phyloP scores from a whole-genome alignment of 2,329 filamentous ascomycete species.

The Cladosporium colombiae region DNA sequence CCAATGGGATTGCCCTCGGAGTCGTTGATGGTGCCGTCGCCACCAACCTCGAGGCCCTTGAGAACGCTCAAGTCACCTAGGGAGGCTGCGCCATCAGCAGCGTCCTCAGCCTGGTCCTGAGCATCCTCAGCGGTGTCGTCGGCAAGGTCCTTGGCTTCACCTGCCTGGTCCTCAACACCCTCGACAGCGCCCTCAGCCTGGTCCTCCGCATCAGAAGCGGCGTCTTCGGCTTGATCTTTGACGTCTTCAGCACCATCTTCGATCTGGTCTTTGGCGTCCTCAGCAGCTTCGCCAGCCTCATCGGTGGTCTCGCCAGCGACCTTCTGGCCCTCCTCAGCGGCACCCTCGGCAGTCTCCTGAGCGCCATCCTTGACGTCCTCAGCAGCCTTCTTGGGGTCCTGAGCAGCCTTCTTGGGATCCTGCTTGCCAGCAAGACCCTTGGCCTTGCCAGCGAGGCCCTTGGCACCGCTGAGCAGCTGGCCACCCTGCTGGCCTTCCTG shows the following conservation, averaged over 20 bases:
- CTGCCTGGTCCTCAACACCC: slow-evolving; percentile 37
- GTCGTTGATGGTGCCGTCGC: slow-evolving; percentile 57
- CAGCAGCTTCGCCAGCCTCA: slow-evolving; percentile 34
- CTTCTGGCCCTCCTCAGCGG: slow-evolving; percentile 35
- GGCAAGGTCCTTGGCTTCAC: slow-evolving; percentile 30
- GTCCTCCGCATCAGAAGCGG: slow-evolving; percentile 30
- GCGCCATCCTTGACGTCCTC: slow-evolving; percentile 38
- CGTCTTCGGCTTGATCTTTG: slow-evolving; percentile 27
- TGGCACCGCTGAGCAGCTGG: slow-evolving; percentile 46
- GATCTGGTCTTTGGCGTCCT: slow-evolving; percentile 31
- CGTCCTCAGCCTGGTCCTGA: slow-evolving; percentile 19
- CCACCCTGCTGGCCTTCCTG: slow-evolving; percentile 34
- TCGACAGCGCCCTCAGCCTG: slow-evolving; percentile 30
- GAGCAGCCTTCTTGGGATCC: slow-evolving; percentile 39
- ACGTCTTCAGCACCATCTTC: slow-evolving; percentile 32
- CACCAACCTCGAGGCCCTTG: slow-evolving; percentile 54
- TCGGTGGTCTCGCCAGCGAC: slow-evolving; percentile 38
- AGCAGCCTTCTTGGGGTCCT: slow-evolving; percentile 36
- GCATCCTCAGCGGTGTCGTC: slow-evolving; percentile 28
- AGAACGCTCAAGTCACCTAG: slow-evolving; percentile 46
- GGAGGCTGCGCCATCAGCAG: slow-evolving; percentile 42
- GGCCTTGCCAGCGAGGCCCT: slow-evolving; percentile 50
- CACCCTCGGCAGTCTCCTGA: slow-evolving; percentile 35
- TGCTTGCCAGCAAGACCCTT: slow-evolving; percentile 49
- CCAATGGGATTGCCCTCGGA: slow-evolving; percentile 52